These are phyloP conservation scores for Tilletia caries DNA, from an alignment of 1,284 basidiomycete species.

Conservation along the genomic window DNA sequence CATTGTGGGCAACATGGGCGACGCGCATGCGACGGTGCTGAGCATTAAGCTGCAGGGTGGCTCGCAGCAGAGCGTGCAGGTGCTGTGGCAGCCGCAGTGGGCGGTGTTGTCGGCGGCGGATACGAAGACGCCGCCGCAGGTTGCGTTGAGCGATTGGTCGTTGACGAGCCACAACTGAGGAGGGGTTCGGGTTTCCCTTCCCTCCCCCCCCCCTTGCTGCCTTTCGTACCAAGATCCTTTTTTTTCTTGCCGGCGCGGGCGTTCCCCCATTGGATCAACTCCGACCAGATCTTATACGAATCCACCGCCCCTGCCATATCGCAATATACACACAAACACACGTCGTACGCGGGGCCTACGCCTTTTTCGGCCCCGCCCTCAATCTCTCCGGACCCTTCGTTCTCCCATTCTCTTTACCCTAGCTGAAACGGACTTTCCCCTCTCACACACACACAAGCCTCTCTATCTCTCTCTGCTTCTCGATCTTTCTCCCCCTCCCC, in stretches of 20 bases:
- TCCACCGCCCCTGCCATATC: too few relatives aligned
- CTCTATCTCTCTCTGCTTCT: background rate
- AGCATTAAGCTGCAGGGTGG: constrained; percentile 63
- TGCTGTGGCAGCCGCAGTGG: constrained; percentile 54
- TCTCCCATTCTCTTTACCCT: too few relatives aligned
- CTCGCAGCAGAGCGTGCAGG: constrained; percentile 58
- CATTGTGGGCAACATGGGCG: constrained; percentile 65
- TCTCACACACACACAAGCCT: too few relatives aligned
- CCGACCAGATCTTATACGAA: too few relatives aligned
- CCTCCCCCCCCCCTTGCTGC: background rate
- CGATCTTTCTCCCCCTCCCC: background rate
- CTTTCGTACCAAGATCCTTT: background rate
- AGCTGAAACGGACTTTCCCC: too few relatives aligned
- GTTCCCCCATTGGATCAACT: too few relatives aligned
- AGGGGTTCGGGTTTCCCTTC: background rate
- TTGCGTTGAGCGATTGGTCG: constrained; percentile 42
- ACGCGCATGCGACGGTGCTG: constrained; percentile 77
- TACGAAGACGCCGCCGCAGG: constrained; percentile 35
- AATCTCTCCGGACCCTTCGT: too few relatives aligned
- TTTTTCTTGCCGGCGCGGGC: background rate
- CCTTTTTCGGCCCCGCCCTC: background rate
- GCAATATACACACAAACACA: too few relatives aligned
- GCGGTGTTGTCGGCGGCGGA: constrained; percentile 32
- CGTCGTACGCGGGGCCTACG: too few relatives aligned
- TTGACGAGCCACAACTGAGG: constrained; percentile 40